phyloP scores from a whole-genome alignment of 768 basidiomycete genomes.

The Lentinula lateritia region DNA sequence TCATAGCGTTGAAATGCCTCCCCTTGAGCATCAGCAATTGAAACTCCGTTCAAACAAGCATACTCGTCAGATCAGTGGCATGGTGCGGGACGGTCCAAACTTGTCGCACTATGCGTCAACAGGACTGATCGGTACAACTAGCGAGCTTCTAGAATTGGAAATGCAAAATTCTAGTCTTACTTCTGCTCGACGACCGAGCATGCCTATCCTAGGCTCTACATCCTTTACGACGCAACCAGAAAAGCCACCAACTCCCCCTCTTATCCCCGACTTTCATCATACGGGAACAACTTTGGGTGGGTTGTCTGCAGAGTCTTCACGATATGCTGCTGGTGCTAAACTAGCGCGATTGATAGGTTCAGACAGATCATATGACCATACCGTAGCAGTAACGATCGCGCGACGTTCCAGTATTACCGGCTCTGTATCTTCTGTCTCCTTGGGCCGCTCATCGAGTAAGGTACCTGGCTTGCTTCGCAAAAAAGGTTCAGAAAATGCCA shows the following conservation, averaged over 20 bases:
- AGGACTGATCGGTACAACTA: not conserved
- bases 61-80: not conserved
- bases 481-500: constrained; percentile 15
- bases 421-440: constrained; percentile 9
- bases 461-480: constrained; percentile 13
- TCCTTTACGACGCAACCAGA: not conserved
- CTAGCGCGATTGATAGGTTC: constrained; percentile 9
- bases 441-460: constrained; percentile 16
- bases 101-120: constrained; percentile 4
- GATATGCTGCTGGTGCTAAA: not conserved
- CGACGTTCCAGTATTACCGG: constrained; percentile 16
- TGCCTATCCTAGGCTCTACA: constrained; percentile 12
- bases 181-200: constrained; percentile 16
- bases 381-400: constrained; percentile 6
- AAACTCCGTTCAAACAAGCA: constrained; percentile 13
- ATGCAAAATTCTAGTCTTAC: not conserved
- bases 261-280: not conserved
- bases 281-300: not conserved
- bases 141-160: not conserved
- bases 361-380: constrained; percentile 8
- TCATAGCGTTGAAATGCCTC: not conserved
- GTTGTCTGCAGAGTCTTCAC: not conserved
- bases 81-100: not conserved
- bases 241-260: not conserved
- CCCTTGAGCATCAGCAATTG: constrained; percentile 3